Conservation (phyloP, 2,329 filamentous ascomycete genomes). For the Zymoseptoria ardabiliae region DNA sequence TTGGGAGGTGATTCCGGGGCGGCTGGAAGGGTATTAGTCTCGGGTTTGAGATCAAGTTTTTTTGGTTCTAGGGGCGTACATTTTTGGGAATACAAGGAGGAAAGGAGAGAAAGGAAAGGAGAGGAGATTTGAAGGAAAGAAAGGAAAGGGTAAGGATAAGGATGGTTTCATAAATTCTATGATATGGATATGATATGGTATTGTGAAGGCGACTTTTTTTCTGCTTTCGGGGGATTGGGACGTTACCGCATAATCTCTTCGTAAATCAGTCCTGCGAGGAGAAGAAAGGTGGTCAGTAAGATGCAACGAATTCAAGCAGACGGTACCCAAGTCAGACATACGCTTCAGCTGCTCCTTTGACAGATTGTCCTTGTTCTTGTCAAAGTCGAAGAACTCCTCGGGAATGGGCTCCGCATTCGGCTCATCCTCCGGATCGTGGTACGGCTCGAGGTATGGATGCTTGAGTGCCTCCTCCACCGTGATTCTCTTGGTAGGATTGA, state of each 20-base stretch:
- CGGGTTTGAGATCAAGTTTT: background rate
- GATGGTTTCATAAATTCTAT: background rate
- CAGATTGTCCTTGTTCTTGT: slow-evolving; percentile 98
- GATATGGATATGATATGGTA: background rate
- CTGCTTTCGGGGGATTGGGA: background rate
- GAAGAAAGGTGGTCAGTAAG: background rate
- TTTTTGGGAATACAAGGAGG: background rate
- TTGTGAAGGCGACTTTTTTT: background rate
- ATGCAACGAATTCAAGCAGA: background rate
- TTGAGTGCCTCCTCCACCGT: slow-evolving; percentile 95
- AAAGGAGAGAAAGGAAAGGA: background rate
- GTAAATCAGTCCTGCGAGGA: slow-evolving; percentile 69
- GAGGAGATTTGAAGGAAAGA: no score
- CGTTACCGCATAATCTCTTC: slow-evolving; percentile 81
- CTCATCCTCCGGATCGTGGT: slow-evolving; percentile 98
- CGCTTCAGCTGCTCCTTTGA: slow-evolving; percentile 98
- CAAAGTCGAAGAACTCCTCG: slow-evolving; percentile 99
- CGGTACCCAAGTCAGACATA: slow-evolving; percentile 31
- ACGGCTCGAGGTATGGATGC: slow-evolving; percentile 96
- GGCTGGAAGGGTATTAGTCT: background rate
- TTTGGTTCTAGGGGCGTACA: background rate
- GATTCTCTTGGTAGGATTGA: slow-evolving; percentile 98
- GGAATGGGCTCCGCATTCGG: slow-evolving; percentile 93
- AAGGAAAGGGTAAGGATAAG: background rate
- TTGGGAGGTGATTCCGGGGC: background rate